Evolutionary conservation across 2,329 filamentous ascomycete genomes (phyloP).

Genomic region (Colletotrichum destructivum): DNA sequence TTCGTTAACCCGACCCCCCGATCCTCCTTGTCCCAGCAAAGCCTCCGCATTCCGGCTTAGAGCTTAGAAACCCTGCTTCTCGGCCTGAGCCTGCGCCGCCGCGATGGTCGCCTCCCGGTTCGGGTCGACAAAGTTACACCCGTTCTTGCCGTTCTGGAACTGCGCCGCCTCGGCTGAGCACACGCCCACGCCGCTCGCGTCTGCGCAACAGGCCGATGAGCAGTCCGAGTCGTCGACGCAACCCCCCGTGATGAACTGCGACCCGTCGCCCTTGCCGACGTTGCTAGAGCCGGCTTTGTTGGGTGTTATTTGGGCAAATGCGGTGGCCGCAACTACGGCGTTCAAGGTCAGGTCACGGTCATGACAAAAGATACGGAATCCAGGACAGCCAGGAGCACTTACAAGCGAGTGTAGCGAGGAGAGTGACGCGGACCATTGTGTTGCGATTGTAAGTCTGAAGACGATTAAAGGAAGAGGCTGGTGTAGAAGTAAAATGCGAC

Average conservation of each 20-base stretch:
- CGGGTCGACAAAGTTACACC: constrained; percentile 51
- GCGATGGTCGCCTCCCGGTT: constrained; percentile 36
- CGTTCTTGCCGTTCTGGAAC: constrained; percentile 51
- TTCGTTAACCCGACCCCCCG: no score
- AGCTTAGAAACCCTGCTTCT: constrained; percentile 40
- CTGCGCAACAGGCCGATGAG: constrained; percentile 48
- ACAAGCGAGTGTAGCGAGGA: constrained; percentile 47
- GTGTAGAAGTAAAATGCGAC: constrained; percentile 9
- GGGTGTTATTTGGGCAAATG: constrained; percentile 44
- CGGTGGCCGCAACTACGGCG: constrained; percentile 41
- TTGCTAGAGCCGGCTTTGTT: constrained; percentile 44
- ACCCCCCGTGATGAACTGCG: constrained; percentile 51
- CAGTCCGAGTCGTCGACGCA: constrained; percentile 50
- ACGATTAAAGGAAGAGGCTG: constrained; percentile 3
- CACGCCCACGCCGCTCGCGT: constrained; percentile 46
- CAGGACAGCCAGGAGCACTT: constrained; percentile 32
- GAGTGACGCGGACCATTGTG: constrained; percentile 47
- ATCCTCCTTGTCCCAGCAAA: neutral
- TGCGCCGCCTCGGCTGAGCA: constrained; percentile 50
- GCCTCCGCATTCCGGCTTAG: constrained; percentile 35
- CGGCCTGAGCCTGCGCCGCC: constrained; percentile 37
- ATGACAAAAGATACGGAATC: no score
- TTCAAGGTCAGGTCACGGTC: neutral
- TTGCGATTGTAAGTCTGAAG: neutral
- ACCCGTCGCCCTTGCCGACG: constrained; percentile 40